Base-by-base conservation (phyloP, 495 filamentous ascomycete genomes). In the Penicillium turbatum region DNA sequence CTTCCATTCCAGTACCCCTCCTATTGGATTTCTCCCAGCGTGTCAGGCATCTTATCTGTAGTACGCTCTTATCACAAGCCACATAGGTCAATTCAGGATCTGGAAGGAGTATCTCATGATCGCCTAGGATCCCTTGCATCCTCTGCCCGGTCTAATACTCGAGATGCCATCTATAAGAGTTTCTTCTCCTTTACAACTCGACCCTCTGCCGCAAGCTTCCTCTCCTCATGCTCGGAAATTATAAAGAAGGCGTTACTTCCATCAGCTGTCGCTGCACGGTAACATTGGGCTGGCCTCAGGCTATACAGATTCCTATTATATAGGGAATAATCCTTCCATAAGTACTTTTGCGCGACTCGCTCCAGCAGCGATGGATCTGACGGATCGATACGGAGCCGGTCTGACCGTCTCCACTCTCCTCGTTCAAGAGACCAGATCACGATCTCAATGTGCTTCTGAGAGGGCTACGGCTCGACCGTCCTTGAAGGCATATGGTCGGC, bases 181-280 rank as follows among this genome's bases (percentile, higher is more conserved):
- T 57, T 36, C 15, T 51, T 57, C 42, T 51, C 59, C 29, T 55
- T 57, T 30, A 51, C 42, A 48, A 60, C 37, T 48, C 32, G 42
- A 17, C 57, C 60, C 29, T 62, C 41, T 30, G 55, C 47, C 29
- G 51, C 36, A 27, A 55, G 54, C 24, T 53, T 52, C 44, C 55
- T 27, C 42, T 55, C 59, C 41, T 62, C 49, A 34, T 61, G 41
- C 53, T 57, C 40, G 16, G 55, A 57, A 30, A 62, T 51, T 27
- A 60, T 71, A 73, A 61, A 58, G 37, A 57, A 52, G 21, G 46
- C 40, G 49, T 59, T 57, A 64, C 60, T 50, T 56, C 10, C 46
- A 47, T 61, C 50, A 46, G 48, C 46, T 45, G 47, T 56, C 24
- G 57, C 57, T 29, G 53, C 48, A 34, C 57, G 42, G 54, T 49